These are phyloP conservation scores for Amanita fuliginea DNA, from an alignment of 768 basidiomycete genomes.

Conservation along the genomic window DNA sequence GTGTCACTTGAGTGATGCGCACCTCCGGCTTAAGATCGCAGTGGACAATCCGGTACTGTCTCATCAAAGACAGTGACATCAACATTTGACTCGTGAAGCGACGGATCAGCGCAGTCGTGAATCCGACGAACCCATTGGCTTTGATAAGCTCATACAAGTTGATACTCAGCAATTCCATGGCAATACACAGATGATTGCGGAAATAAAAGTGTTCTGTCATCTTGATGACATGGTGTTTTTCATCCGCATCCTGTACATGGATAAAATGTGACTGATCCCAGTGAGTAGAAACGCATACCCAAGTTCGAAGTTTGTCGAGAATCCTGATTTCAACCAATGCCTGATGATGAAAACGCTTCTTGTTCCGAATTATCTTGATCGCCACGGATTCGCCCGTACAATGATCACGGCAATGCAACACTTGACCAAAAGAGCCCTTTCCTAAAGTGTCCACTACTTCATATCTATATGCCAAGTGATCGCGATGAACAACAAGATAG, in stretches of 20 bases:
- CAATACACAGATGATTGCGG: constrained; percentile 94
- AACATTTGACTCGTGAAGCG: constrained; percentile 97
- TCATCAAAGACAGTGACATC: constrained; percentile 82
- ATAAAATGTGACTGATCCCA: neutral
- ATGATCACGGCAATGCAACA: constrained; percentile 91
- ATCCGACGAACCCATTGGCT: constrained; percentile 97
- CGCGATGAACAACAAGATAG: constrained; percentile 80
- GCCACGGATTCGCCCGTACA: constrained; percentile 94
- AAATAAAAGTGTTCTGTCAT: constrained; percentile 99
- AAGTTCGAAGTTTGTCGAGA: constrained; percentile 90
- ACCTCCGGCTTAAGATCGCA: constrained; percentile 99
- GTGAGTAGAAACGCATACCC: constrained; percentile 47
- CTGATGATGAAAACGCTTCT: constrained; percentile 98
- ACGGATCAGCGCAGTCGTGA: constrained; percentile 88
- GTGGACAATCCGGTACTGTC: constrained; percentile 95
- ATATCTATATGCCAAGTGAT: constrained; percentile 96
- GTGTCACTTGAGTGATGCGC: constrained; percentile 11
- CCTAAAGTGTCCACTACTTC: constrained; percentile 88
- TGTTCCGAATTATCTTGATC: constrained; percentile 98
- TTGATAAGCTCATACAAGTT: constrained; percentile 99
- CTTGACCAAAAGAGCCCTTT: constrained; percentile 98
- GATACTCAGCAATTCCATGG: constrained; percentile 95
- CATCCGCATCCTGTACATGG: constrained; percentile 71
- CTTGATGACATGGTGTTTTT: constrained; percentile 94
- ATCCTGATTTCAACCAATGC: constrained; percentile 99